Base-by-base conservation (phyloP, 257 asterid species). In the Fraxinus quadrangulata region DNA sequence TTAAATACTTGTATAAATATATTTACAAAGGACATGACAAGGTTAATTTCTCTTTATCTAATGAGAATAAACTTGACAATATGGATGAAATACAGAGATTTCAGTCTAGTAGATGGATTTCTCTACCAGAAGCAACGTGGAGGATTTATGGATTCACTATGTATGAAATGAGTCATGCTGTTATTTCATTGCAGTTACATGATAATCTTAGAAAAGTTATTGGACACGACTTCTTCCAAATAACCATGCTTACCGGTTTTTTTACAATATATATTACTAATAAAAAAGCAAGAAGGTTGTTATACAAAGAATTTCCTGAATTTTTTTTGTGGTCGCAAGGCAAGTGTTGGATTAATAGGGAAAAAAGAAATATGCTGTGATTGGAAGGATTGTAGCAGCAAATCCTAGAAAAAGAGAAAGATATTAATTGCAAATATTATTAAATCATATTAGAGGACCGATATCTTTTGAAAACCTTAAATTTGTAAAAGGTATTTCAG, bases 1-100 rank as follows among this genome's bases (percentile, higher is more conserved):
- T 79, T 4, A 80, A 75, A 69, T 80, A 80, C 8, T 8, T 75
- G 3, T 80, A 75, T 16, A 80, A 69, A 31, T 80, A 75, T 69
- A 21, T 80, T 1, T 78, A 36, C 6, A 77, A 80, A 28, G 81
- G 81, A 0, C 76, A 63, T 28, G 85, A 81, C 2, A 73, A 6
- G 6, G 75, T 74, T 0, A 16, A 4, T 0, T n/a, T 74, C 8
- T 1, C 17, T 54, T 11, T 66, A 1, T 8, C 0, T 8, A 0
- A 39, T 39, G 13, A 39, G 3, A 39, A 39, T 39, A 9, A 9
- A 39, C 0, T 7, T 8, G 12, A 39, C 0, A 0, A 0, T 9
- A 51, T 51, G 2, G 23, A 51, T 51, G 61, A 51, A 47, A 51
- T 51, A 2, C 0, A 5, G 1, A 17, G 2, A 17, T 51, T 51